Evolutionary conservation across 2,329 filamentous ascomycete genomes (phyloP), one percentile per base, ranked within the genome.

Genomic region (Ploettnerulaceae sp.): DNA sequence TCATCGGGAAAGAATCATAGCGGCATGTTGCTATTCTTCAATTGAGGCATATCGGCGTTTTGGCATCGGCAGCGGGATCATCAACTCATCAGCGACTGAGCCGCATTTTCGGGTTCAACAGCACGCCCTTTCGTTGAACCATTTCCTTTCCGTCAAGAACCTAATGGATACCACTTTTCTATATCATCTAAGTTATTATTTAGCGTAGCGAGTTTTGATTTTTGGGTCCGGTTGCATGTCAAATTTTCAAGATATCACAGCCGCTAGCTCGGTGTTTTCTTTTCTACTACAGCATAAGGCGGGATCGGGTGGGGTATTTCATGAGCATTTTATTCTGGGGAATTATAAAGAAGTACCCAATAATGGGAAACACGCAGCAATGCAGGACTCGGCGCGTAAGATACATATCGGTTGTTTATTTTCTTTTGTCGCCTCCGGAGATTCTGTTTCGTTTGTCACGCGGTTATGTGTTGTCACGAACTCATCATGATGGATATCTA

Each of bases 321-420:
- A 45, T 46, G 50, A 60, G 60, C 65, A 56, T 59, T 61, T 61
- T 61, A 73, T 69, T 72, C 67, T 46, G n/a, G n/a, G n/a, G 42
- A 51, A 33, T 32, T 45, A 57, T 49, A 57, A 60, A 62, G 53
- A 61, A 57, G 52, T 57, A 59, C 53, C 56, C 51, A 57, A 54
- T 51, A 60, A 77, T 77, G 74, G 79, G 70, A 70, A 76, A 74
- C 62, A 75, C 71, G 77, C 77, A 81, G 77, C 77, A 77, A 81
- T 81, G 77, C 77, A 77, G 69, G 66, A 67, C 67, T 71, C 66
- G 70, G 67, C 66, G 67, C 66, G 66, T 59, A 61, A 61, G 60
- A 57, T 58, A 56, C 32, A 51, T 33, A 45, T 49, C 6, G 7
- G 7, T 32, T 32, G 7, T 55, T 36, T 50, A 58, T 57, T 52